Evolutionary conservation across 352 stramenopile species (phyloP).

Genomic region (Phytophthora chlamydospora): DNA sequence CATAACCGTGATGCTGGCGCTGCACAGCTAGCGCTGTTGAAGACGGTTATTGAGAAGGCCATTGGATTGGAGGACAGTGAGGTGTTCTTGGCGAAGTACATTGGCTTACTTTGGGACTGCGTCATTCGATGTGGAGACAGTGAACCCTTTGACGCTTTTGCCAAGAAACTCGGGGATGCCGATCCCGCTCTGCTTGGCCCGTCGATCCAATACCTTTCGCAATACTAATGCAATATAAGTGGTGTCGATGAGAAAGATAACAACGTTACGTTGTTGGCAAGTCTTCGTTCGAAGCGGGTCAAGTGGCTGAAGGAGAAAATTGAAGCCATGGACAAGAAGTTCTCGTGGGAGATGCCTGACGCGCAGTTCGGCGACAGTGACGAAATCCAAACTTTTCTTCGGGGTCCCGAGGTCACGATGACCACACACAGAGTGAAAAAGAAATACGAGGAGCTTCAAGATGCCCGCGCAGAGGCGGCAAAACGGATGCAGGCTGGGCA

Average conservation of each 20-base stretch:
- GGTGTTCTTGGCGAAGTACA: neutral
- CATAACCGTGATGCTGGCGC: neutral
- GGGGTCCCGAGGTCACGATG: neutral
- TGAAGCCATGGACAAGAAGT: slow-evolving; percentile 2
- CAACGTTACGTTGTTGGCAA: neutral
- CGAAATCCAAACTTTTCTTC: slow-evolving; percentile 5
- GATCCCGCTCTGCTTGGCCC: slow-evolving; percentile 1
- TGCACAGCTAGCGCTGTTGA: slow-evolving; percentile 2
- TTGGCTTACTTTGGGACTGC: slow-evolving; percentile 11
- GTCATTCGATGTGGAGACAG: slow-evolving; percentile 3
- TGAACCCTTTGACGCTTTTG: neutral
- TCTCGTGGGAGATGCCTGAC: slow-evolving; percentile 16
- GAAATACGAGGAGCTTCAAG: slow-evolving; percentile 5
- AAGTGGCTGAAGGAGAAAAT: slow-evolving; percentile 15
- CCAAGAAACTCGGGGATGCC: neutral
- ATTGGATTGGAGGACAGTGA: neutral
- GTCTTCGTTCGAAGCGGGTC: neutral
- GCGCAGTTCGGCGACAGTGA: slow-evolving; percentile 10
- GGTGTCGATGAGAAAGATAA: neutral
- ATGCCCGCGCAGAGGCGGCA: slow-evolving; percentile 7
- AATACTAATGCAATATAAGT: neutral
- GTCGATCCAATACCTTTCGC: neutral
- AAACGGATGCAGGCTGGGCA: neutral
- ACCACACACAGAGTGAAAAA: too few species aligned
- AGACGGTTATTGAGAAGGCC: neutral